A percentile compares a stretch with the other conserved stretches of the same genome.
Evolutionary conservation across 768 basidiomycete genomes (phyloP).

Genomic region (Aureoboletus auriporus): DNA sequence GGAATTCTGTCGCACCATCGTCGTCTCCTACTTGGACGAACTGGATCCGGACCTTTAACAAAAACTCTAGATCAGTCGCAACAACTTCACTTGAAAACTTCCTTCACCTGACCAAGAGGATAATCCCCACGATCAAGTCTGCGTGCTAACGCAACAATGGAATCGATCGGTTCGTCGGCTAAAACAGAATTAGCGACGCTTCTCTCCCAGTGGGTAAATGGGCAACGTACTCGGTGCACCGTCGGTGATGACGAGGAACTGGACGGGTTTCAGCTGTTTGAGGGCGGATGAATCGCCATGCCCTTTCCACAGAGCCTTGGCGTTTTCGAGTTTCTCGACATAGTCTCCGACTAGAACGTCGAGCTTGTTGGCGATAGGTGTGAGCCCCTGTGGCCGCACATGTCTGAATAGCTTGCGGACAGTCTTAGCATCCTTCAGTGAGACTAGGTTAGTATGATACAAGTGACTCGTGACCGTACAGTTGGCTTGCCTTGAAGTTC

Average conservation of each 20-base stretch:
- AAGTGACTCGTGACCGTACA: not conserved
- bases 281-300: slow-evolving; percentile 21
- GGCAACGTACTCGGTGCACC: slow-evolving; percentile 50
- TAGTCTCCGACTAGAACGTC: slow-evolving; percentile 39
- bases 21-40: slow-evolving; percentile 67
- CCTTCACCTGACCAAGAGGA: slow-evolving; percentile 49
- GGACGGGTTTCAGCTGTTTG: slow-evolving; percentile 48
- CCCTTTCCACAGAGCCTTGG: slow-evolving; percentile 17
- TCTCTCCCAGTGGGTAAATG: not conserved
- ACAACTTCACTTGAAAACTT: too few species aligned
- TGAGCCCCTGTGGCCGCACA: slow-evolving; percentile 41
- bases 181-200: not conserved
- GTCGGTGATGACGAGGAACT: slow-evolving; percentile 60
- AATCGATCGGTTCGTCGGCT: slow-evolving; percentile 51
- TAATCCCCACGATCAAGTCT: slow-evolving; percentile 49
- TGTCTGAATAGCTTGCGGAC: slow-evolving; percentile 42
- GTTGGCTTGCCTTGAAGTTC: slow-evolving; percentile 36
- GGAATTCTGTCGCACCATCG: slow-evolving; percentile 37
- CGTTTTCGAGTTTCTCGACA: slow-evolving; percentile 30
- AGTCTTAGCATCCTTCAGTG: slow-evolving; percentile 31
- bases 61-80: not conserved
- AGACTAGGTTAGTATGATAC: not conserved
- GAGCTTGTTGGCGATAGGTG: slow-evolving; percentile 42
- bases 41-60: slow-evolving; percentile 56
- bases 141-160: slow-evolving; percentile 44